Evolutionary conservation across 1,139 yeast genomes (phyloP).

Genomic region (Candida buenavistaensis): DNA sequence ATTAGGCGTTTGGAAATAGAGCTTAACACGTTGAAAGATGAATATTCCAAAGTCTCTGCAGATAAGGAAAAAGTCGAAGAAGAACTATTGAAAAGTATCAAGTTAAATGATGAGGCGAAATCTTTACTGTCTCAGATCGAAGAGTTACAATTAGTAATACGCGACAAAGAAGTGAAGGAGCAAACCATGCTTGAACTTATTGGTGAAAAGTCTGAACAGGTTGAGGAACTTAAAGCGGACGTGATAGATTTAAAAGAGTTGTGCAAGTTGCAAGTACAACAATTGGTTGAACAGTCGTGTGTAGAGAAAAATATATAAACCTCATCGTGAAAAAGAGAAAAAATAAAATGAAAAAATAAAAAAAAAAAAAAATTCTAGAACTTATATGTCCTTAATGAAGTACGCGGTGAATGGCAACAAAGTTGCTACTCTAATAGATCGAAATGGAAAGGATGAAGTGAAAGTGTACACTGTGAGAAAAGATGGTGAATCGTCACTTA

Average conservation of each 20-base stretch:
- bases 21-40: conserved; percentile 62
- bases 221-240: conserved; percentile 84
- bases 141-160: conserved; percentile 36
- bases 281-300: conserved; percentile 55
- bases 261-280: conserved; percentile 81
- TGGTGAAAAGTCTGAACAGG: conserved; percentile 87
- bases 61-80: conserved; percentile 70
- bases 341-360: conserved; percentile 8
- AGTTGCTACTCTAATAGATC: conserved; percentile 32
- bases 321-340: conserved; percentile 6
- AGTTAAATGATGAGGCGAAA: conserved; percentile 51
- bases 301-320: conserved; percentile 1
- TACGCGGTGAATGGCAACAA: conserved; percentile 16
- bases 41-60: conserved; percentile 48
- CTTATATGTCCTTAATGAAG: conserved; percentile 1
- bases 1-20: conserved; percentile 82
- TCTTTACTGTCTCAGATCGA: conserved; percentile 35
- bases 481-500: conserved; percentile 5
- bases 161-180: conserved; percentile 41
- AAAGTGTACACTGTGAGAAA: conserved; percentile 26
- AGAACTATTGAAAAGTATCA: conserved; percentile 51
- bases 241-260: conserved; percentile 84
- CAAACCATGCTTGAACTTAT: conserved; percentile 71
- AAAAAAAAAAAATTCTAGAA: conserved; percentile 6
- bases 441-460: conserved; percentile 36